Conservation (phyloP, 2,329 filamentous ascomycete species). For the Fonsecaea erecta region DNA sequence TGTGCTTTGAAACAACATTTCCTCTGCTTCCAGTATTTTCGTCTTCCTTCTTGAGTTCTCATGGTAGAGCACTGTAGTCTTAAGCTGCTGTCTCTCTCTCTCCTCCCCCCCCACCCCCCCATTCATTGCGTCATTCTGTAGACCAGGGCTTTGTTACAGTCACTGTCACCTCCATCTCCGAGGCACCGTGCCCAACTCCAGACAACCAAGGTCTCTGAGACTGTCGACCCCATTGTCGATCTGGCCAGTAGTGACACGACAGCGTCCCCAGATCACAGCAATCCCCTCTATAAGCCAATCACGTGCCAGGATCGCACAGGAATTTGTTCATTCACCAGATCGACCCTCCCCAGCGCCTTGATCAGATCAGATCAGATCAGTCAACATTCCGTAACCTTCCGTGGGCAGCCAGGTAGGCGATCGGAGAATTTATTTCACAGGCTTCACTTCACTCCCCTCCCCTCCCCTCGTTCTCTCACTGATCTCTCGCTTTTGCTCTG, state of each 20-base stretch:
- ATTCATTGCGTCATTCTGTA: not conserved
- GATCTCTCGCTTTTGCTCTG: not conserved
- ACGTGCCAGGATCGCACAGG: not conserved
- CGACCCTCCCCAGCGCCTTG: not conserved
- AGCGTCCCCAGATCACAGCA: not conserved
- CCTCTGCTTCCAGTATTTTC: not conserved
- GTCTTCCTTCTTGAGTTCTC: not conserved
- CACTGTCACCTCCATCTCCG: not conserved
- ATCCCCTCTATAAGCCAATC: not conserved
- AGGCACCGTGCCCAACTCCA: not conserved
- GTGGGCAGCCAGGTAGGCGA: too few relatives aligned
- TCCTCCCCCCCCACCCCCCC: too few relatives aligned
- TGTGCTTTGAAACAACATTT: constrained; percentile 18
- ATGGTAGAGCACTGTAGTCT: not conserved
- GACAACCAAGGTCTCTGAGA: not conserved
- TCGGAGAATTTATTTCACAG: too few relatives aligned
- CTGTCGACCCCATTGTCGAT: not conserved
- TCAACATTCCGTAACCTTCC: not conserved
- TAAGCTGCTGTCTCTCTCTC: not conserved
- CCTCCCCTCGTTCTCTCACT: not conserved
- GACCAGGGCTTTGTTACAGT: not conserved
- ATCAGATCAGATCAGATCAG: not conserved
- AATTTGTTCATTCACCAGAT: not conserved
- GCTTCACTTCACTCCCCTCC: not conserved
- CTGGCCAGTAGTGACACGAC: not conserved